Evolutionary conservation across 768 basidiomycete genomes (phyloP).

Genomic region (Mycena crocata): DNA sequence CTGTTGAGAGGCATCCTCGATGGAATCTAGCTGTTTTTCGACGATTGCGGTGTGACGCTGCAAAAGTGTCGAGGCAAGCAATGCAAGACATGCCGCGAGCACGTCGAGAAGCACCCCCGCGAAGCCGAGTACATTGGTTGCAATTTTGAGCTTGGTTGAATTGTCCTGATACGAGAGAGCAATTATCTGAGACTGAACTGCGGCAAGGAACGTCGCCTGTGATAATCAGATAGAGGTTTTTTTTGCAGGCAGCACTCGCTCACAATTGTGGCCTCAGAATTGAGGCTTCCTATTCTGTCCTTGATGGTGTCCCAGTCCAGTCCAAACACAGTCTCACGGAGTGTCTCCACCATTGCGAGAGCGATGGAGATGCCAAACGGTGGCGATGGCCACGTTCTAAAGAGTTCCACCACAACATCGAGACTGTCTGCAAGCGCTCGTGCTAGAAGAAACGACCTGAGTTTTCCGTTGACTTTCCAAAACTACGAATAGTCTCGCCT

Average conservation of each 20-base stretch:
- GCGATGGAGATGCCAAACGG: too few relatives aligned
- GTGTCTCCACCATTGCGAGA: too few relatives aligned
- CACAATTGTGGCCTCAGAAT: conserved; percentile 5
- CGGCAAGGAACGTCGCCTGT: conserved; percentile 13
- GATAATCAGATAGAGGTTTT: background rate
- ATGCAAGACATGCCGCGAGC: background rate
- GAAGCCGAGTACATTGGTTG: background rate
- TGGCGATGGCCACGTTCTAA: too few relatives aligned
- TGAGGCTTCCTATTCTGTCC: background rate
- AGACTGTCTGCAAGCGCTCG: too few relatives aligned
- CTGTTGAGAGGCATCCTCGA: background rate
- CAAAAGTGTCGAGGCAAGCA: background rate
- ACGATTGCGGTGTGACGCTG: background rate
- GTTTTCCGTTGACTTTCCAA: too few relatives aligned
- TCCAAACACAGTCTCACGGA: too few relatives aligned
- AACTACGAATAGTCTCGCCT: too few relatives aligned
- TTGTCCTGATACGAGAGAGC: conserved; percentile 13
- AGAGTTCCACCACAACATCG: too few relatives aligned
- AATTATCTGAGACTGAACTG: conserved; percentile 5
- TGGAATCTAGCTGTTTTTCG: background rate
- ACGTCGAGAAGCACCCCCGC: conserved; percentile 8
- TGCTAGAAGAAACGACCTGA: too few relatives aligned
- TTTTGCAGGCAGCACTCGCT: background rate
- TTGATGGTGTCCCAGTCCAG: background rate
- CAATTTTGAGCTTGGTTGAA: background rate